Conservation (phyloP, 768 basidiomycete genomes). For the Trametes sanguinea region DNA sequence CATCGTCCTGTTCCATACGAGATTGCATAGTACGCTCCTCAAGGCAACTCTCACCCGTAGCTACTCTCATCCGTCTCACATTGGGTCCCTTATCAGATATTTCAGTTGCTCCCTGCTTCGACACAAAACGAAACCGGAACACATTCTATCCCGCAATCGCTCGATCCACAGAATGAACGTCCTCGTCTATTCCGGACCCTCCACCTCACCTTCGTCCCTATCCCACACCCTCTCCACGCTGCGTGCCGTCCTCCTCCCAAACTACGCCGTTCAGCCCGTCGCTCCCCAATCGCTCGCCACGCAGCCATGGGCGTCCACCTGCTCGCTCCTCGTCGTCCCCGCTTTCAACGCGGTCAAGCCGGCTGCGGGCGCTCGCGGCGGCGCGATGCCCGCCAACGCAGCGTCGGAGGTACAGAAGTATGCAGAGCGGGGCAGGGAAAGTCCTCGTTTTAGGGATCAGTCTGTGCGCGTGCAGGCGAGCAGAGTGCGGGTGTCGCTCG, state of each 20-base stretch:
- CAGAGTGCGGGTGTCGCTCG: neutral
- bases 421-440: conserved; percentile 67
- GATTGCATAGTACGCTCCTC: no score
- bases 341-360: conserved; percentile 41
- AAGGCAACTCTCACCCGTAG: no score
- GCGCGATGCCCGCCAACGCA: conserved; percentile 42
- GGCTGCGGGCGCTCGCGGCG: conserved; percentile 32
- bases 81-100: no score
- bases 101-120: no score
- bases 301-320: conserved; percentile 77
- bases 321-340: conserved; percentile 81
- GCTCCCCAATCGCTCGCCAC: conserved; percentile 54
- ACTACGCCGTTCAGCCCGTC: conserved; percentile 78
- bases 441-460: conserved; percentile 68
- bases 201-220: conserved; percentile 42
- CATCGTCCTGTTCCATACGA: no score
- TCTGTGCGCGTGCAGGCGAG: conserved; percentile 25
- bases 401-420: conserved; percentile 51
- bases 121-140: neutral
- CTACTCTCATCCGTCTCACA: no score
- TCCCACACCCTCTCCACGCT: conserved; percentile 39
- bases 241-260: conserved; percentile 59
- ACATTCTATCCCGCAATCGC: neutral
- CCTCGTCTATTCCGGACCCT: conserved; percentile 48
- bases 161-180: conserved; percentile 40